Conservation (phyloP, 352 stramenopile species). For the Halophytophthora polymorphica region DNA sequence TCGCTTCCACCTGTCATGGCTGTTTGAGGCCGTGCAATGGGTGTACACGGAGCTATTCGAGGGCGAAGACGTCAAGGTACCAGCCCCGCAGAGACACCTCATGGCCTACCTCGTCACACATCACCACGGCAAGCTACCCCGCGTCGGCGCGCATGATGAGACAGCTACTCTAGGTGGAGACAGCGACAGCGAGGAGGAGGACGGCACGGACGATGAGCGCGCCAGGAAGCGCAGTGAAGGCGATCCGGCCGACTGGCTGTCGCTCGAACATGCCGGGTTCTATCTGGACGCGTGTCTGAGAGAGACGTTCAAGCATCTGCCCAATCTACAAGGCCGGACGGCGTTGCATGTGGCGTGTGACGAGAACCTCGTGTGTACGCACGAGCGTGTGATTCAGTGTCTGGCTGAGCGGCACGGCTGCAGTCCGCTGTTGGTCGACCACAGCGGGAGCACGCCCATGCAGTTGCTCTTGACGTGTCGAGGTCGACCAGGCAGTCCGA, state of each 20-base stretch:
- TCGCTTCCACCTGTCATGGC: slow-evolving; percentile 61
- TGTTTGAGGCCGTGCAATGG: slow-evolving; percentile 50
- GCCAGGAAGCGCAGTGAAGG: slow-evolving; percentile 24
- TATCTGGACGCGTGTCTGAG: slow-evolving; percentile 60
- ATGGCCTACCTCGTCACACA: slow-evolving; percentile 48
- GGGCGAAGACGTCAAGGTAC: slow-evolving; percentile 10
- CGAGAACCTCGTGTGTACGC: slow-evolving; percentile 80
- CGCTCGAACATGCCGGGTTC: slow-evolving; percentile 45
- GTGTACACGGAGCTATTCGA: slow-evolving; percentile 37
- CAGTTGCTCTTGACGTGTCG: slow-evolving; percentile 49
- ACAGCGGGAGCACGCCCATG: slow-evolving; percentile 34
- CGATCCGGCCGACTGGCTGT: slow-evolving; percentile 51
- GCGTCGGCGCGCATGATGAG: slow-evolving; percentile 13
- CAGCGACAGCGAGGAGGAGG: slow-evolving; percentile 25
- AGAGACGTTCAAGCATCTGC: slow-evolving; percentile 58
- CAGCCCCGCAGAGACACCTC: slow-evolving; percentile 30
- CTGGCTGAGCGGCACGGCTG: slow-evolving; percentile 52
- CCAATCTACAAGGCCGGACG: slow-evolving; percentile 62
- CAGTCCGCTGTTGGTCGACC: slow-evolving; percentile 48
- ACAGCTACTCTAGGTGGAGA: slow-evolving; percentile 2
- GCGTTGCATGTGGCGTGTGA: slow-evolving; percentile 73
- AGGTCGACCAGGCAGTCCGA: slow-evolving; percentile 57
- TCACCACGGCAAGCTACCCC: slow-evolving; percentile 36
- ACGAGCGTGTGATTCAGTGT: slow-evolving; percentile 60
- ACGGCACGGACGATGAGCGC: slow-evolving; percentile 23